Base-by-base conservation (phyloP, 192 early-diverging fungal genomes). In the Backusella macrospora region DNA sequence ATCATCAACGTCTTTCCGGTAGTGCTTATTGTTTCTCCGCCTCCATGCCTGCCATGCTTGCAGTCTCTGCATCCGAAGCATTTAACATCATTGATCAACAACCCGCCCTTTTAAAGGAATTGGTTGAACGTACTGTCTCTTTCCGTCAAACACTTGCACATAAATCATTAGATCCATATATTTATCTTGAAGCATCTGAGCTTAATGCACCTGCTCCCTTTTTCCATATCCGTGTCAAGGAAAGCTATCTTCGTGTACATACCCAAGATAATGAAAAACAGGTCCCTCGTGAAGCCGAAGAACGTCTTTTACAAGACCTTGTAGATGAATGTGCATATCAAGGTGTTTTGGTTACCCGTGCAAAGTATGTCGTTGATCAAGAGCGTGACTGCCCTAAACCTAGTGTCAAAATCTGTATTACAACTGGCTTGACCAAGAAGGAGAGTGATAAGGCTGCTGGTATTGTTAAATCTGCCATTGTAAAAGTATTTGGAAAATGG, bases 11-110 rank as follows among this genome's bases (percentile, higher is more conserved):
- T 42, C 89, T 99, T 37, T 95, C 95, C 12, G 96, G 96, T 6
- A 83, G 85, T 43, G 93, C 93, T 2, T 99, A 98, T 83, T 92
- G 91, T 72, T 99, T 93, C 81, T 98, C 96, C 42, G 97, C 97
- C 0, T 93, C 96, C 13, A 88, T 99, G 46, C 97, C 97, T 21
- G 94, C 96, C 23, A 94, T 96, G 81, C 87, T 99, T 5, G 88
- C 96, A 16, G 94, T 96, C 26, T 87, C 92, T 46, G 93, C 94
- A n/a, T 83, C 90, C 2, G 94, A 97, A 78, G 94, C 92, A 5
- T 83, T 99, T 71, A 85, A 86, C 5, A 79, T 91, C n/a, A 73
- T 93, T 39, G 75, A 78, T 37, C 63, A 82, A 23, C 79, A 89
- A 29, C 85, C 87, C 4, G 40, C 72, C 1, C 48, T 86, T 26